A percentile compares a stretch with the other conserved stretches of the same genome.
These are phyloP conservation scores for Cryptococcus sp. DNA, from an alignment of 1,284 basidiomycete genomes.

Conservation along the genomic window DNA sequence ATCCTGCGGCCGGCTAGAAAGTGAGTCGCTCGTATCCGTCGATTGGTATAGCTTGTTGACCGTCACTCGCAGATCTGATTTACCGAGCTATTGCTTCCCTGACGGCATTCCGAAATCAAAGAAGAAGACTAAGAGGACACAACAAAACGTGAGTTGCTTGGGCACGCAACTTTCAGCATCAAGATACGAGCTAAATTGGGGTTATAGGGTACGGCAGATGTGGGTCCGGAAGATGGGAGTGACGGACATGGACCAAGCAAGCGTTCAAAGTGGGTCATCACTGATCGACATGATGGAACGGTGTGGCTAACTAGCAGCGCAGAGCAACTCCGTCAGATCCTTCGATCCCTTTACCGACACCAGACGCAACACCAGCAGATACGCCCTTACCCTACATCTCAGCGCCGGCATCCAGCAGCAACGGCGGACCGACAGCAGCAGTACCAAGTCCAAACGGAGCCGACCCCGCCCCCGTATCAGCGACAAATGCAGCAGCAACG, in stretches of 20 bases:
- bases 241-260: slow-evolving; percentile 47
- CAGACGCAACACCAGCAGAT: slow-evolving; percentile 6
- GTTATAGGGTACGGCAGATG: slow-evolving; percentile 22
- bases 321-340: slow-evolving; percentile 26
- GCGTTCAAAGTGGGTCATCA: slow-evolving; percentile 39
- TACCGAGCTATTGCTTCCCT: slow-evolving; percentile 48
- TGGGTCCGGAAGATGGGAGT: slow-evolving; percentile 32
- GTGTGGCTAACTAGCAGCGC: not conserved
- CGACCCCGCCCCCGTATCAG: slow-evolving; percentile 23
- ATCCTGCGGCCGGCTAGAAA: slow-evolving; percentile 90
- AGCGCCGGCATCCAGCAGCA: not conserved
- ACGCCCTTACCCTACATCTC: not conserved
- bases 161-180: too few species aligned
- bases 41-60: not conserved
- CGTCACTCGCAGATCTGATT: slow-evolving; percentile 31
- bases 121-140: slow-evolving; percentile 48
- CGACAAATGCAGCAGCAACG: slow-evolving; percentile 7
- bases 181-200: too few species aligned
- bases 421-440: not conserved
- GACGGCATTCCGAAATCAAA: slow-evolving; percentile 46
- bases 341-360: slow-evolving; percentile 1
- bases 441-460: slow-evolving; percentile 25
- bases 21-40: slow-evolving; percentile 56
- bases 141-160: slow-evolving; percentile 34
- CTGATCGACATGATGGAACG: not conserved